Evolutionary conservation across 495 filamentous ascomycete species (phyloP).

Genomic region (Stereocaulon alpinum): DNA sequence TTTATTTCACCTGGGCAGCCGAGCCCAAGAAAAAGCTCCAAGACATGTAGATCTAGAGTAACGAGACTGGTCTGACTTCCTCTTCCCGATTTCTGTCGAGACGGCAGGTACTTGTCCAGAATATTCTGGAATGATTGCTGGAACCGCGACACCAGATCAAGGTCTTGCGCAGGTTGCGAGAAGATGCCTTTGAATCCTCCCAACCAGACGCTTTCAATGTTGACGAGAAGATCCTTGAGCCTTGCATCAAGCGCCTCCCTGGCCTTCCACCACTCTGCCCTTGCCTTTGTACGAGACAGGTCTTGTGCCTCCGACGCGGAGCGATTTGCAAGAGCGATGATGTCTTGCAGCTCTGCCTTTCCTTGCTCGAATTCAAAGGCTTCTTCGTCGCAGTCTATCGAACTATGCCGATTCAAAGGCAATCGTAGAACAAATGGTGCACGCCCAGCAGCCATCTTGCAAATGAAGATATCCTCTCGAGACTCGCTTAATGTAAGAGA

Average conservation of each 20-base stretch:
- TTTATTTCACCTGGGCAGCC: slow-evolving; percentile 57
- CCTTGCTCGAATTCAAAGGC: slow-evolving; percentile 75
- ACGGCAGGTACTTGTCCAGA: slow-evolving; percentile 80
- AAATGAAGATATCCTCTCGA: slow-evolving; percentile 70
- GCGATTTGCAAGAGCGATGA: slow-evolving; percentile 66
- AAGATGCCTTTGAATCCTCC: slow-evolving; percentile 90
- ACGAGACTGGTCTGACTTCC: slow-evolving; percentile 28
- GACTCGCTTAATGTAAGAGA: slow-evolving; percentile 76
- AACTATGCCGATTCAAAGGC: slow-evolving; percentile 69
- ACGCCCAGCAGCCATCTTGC: slow-evolving; percentile 59
- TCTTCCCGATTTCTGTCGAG: slow-evolving; percentile 56
- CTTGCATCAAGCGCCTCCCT: slow-evolving; percentile 68
- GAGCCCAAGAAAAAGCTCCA: slow-evolving; percentile 81
- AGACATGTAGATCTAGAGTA: slow-evolving; percentile 43
- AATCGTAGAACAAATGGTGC: slow-evolving; percentile 76
- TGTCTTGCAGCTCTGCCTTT: slow-evolving; percentile 64
- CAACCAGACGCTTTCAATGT: slow-evolving; percentile 87
- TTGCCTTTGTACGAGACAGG: slow-evolving; percentile 49
- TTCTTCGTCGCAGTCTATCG: slow-evolving; percentile 69
- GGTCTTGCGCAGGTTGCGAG: slow-evolving; percentile 52
- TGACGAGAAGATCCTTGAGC: slow-evolving; percentile 65
- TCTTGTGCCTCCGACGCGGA: slow-evolving; percentile 66
- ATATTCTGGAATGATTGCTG: slow-evolving; percentile 66
- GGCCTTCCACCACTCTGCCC: slow-evolving; percentile 79
- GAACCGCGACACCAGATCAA: slow-evolving; percentile 59